A percentile compares a stretch with the other conserved stretches of the same genome.
These are phyloP conservation scores for Coniochaeta sp. DNA, from an alignment of 2,329 filamentous ascomycete species.

Conservation along the genomic window DNA sequence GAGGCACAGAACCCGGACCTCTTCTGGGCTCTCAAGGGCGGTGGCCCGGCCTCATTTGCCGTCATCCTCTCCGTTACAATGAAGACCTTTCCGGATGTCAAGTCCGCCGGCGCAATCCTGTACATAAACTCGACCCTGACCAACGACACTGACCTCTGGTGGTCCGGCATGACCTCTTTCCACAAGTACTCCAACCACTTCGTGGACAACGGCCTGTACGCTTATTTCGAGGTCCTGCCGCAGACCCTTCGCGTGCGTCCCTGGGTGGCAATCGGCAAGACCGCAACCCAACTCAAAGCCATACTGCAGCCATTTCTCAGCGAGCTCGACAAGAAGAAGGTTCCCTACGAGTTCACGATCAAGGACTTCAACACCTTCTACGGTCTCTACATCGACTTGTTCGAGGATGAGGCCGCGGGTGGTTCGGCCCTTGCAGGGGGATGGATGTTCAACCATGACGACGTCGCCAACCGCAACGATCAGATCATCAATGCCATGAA, in stretches of 20 bases:
- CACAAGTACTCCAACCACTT: slow-evolving; percentile 32
- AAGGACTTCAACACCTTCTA: slow-evolving; percentile 24
- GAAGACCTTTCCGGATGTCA: slow-evolving; percentile 40
- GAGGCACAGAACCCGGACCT: slow-evolving; percentile 37
- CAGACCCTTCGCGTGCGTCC: slow-evolving; percentile 31
- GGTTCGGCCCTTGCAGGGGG: slow-evolving; percentile 26
- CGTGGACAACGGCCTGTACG: slow-evolving; percentile 31
- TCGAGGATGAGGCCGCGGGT: slow-evolving; percentile 25
- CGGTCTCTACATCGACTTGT: slow-evolving; percentile 28
- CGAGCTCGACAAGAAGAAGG: slow-evolving; percentile 19
- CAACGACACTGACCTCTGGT: slow-evolving; percentile 32
- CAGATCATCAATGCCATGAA: slow-evolving; percentile 26
- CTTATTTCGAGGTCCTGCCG: slow-evolving; percentile 33
- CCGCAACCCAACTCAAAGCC: slow-evolving; percentile 21
- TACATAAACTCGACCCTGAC: slow-evolving; percentile 28
- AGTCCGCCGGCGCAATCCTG: slow-evolving; percentile 31
- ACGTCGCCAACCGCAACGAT: slow-evolving; percentile 25
- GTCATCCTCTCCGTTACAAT: slow-evolving; percentile 40
- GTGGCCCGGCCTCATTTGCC: slow-evolving; percentile 43
- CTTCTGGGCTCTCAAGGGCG: slow-evolving; percentile 48
- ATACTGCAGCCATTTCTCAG: slow-evolving; percentile 26
- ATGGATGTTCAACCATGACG: slow-evolving; percentile 27
- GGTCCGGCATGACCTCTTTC: slow-evolving; percentile 38
- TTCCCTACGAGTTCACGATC: slow-evolving; percentile 19
- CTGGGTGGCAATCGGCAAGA: slow-evolving; percentile 27